Conservation (phyloP, 768 basidiomycete species). For the Rhodotorula taiwanensis region DNA sequence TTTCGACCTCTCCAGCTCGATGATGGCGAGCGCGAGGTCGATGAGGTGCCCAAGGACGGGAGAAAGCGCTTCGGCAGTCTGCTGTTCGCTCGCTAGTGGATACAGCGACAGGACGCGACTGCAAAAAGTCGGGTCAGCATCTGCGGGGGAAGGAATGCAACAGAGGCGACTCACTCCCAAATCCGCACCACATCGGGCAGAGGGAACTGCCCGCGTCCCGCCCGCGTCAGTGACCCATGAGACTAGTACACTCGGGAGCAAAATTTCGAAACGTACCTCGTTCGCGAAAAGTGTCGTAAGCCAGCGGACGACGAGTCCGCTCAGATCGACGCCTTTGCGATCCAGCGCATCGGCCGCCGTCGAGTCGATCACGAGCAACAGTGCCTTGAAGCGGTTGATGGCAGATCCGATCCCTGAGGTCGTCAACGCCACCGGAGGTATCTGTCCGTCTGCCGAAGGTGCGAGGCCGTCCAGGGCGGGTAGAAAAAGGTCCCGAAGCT, state of each 20-base stretch:
- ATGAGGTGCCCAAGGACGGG: constrained; percentile 32
- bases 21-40: constrained; percentile 30
- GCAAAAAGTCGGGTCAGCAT: neutral
- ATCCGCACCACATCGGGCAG: constrained; percentile 31
- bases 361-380: constrained; percentile 30
- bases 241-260: neutral
- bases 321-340: constrained; percentile 19
- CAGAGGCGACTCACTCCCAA: constrained; percentile 19
- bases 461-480: constrained; percentile 17
- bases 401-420: constrained; percentile 10
- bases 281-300: constrained; percentile 30
- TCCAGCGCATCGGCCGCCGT: constrained; percentile 19
- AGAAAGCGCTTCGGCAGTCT: constrained; percentile 15
- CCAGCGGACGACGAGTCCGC: constrained; percentile 25
- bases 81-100: neutral
- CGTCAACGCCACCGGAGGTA: too few species aligned
- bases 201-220: constrained; percentile 2
- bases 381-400: constrained; percentile 13
- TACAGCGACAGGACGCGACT: constrained; percentile 31
- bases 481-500: constrained; percentile 33
- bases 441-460: neutral
- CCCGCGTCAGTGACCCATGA: neutral
- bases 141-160: neutral
- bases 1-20: constrained; percentile 15
- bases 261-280: constrained; percentile 1